These are phyloP conservation scores for Dinochytrium kinnereticum DNA, from an alignment of 371 early-diverging fungal genomes.

Conservation along the genomic window DNA sequence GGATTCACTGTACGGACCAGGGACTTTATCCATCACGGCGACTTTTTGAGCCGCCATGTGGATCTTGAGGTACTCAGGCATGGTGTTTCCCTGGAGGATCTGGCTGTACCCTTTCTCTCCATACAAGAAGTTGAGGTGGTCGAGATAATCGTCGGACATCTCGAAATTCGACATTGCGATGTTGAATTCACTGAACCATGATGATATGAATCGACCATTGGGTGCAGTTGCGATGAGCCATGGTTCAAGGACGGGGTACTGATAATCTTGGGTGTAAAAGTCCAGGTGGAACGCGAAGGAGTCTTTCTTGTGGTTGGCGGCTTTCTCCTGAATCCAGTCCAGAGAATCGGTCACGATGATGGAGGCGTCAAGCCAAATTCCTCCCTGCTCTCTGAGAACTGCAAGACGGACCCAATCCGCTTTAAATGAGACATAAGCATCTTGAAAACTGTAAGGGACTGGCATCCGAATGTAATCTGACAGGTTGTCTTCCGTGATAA, in stretches of 20 bases:
- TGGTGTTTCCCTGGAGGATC: not conserved
- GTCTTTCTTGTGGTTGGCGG: not conserved
- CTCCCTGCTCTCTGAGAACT: constrained; percentile 4
- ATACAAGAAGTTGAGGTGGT: not conserved
- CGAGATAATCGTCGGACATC: not conserved
- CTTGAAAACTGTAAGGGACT: not conserved
- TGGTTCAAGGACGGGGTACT: not conserved
- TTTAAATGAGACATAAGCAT: not conserved
- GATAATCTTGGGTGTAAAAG: not conserved
- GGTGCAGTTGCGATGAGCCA: constrained; percentile 11
- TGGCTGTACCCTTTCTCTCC: not conserved
- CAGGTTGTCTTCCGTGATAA: not conserved
- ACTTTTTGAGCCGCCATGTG: constrained; percentile 5
- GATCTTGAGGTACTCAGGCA: not conserved
- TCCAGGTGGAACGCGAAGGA: not conserved
- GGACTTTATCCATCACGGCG: not conserved
- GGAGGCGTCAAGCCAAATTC: constrained; percentile 13
- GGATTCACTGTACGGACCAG: not conserved
- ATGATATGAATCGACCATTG: not conserved
- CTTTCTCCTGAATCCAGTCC: too few relatives aligned
- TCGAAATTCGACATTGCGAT: not conserved
- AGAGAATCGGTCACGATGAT: not conserved
- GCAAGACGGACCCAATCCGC: constrained; percentile 14
- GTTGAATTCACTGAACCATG: constrained; percentile 13
- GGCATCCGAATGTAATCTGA: not conserved